Evolutionary conservation across 805 yeast species (phyloP), one percentile per base, ranked within the genome.

Genomic region (Candida xiaguanensis): DNA sequence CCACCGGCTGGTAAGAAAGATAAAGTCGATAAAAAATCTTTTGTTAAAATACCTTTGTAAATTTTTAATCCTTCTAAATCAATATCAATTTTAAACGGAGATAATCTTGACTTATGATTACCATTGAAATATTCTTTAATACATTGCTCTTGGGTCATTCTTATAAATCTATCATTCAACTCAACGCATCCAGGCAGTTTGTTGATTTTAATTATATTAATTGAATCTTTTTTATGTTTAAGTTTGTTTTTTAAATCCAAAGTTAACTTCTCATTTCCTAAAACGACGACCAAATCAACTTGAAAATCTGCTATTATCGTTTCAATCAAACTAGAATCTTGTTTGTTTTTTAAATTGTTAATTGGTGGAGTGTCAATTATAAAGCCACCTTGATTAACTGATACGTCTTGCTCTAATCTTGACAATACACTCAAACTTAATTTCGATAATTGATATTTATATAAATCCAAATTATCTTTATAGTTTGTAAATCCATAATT

Each of bases 101-200:
- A 82, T 38, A 93, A 69, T 4, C 80, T 77, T 4, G 78, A 73
- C 32, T 72, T 72, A 14, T 72, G 61, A 5, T 75, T 75, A 2
- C 99, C 99, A 55, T 93, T 88, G 52, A 93, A 93, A 59, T 93
- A 93, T 53, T 90, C 95, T 54, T 80, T 79, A 39, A 91, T 88
- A 4, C 82, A 68, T 30, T 77, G 72, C 51, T 89, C 87, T 58
- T 91, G 98, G 16, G 74, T 39, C 26, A 81, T 77, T 52, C 98
- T 72, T 26, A 72, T 67, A 55, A 70, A 88, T 9, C 76, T 67
- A 39, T 82, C 91, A 43, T 84, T 91, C 20, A 76, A 71, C 22
- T 85, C 86, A 7, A 84, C 84, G 23, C 82, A 80, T 1, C 96
- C 96, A 33, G 84, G 83, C 31, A 88, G 76, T 45, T 75, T 77